Evolutionary conservation across 306 rosid genomes (phyloP).

Genomic region (Fragaria iinumae): DNA sequence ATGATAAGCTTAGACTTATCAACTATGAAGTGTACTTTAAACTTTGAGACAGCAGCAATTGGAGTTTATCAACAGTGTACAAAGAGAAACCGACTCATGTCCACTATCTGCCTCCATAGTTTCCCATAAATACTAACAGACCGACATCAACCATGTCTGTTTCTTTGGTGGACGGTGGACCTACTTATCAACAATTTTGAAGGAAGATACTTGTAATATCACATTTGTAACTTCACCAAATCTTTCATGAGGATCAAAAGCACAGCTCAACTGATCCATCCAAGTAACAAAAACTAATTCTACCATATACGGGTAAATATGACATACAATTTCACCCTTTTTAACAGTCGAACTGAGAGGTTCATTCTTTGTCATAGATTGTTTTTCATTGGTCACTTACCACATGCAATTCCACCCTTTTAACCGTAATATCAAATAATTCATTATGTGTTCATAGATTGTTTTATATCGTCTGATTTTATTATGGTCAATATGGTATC

Average conservation of each 20-base stretch:
- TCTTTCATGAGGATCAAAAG: background rate
- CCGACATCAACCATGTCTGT: background rate
- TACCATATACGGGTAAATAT: background rate
- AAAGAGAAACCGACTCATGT: background rate
- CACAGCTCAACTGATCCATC: background rate
- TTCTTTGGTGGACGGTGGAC: constrained; percentile 2
- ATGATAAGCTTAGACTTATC: background rate
- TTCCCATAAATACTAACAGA: background rate
- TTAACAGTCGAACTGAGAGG: background rate
- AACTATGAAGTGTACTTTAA: background rate
- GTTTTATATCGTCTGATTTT: background rate
- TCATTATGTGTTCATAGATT: no score
- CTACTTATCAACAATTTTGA: background rate
- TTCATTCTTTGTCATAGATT: background rate
- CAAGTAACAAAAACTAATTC: background rate
- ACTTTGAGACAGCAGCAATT: background rate
- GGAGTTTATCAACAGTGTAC: background rate
- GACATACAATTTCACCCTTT: background rate
- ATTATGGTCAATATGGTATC: background rate
- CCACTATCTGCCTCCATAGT: background rate
- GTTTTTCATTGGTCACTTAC: background rate
- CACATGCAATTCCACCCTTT: background rate
- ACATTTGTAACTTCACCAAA: background rate
- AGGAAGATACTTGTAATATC: background rate
- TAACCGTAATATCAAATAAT: background rate